Base-by-base conservation (phyloP, 179 eudicot species). In the Corrigiola litoralis region DNA sequence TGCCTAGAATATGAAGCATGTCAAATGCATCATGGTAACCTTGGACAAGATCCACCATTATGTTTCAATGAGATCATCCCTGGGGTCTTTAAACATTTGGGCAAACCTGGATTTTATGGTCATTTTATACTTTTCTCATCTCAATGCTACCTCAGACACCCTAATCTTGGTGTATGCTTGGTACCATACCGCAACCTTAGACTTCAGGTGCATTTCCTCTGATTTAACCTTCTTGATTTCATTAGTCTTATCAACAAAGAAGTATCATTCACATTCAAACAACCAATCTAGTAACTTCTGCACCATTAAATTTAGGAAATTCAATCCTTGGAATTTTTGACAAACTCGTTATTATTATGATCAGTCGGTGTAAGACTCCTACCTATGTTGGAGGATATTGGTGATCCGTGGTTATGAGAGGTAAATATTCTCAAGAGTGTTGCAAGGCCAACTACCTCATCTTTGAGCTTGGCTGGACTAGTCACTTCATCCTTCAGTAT, bases 21-120 rank as follows among this genome's bases (percentile, higher is more conserved):
- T 57, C 57, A 46, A 68, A 68, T 0, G 13, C 2, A 10, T 57
- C 72, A 58, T 57, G 72, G 3, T 58, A 68, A 0, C 27, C 58
- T 2, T 65, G 3, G 0, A 53, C 41, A 4, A n/a, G n/a, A n/a
- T n/a, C 51, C 0, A 2, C 28, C 28, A 0, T 0, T 2, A 7
- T 65, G 59, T 11, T 40, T 52, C 0, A 65, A 25, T 9, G 40
- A 10, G 1, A 28, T 67, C 46, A 13, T 45, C 10, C 63, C 55
- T 57, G 0, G 71, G 71, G 2, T 66, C 70, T 9, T 54, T 62
- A 54, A 24, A 46, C 5, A 11, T 1, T 1, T 55, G 28, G 0
- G 62, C 63, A 56, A 67, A 57, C 3, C 55, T 6, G 6, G 17
- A 21, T 0, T 16, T 21, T 0, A 66, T 12, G 3, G 21, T 41